These are phyloP conservation scores for Nigrospora sphaerica DNA, from an alignment of 2,329 filamentous ascomycete species.

Conservation along the genomic window DNA sequence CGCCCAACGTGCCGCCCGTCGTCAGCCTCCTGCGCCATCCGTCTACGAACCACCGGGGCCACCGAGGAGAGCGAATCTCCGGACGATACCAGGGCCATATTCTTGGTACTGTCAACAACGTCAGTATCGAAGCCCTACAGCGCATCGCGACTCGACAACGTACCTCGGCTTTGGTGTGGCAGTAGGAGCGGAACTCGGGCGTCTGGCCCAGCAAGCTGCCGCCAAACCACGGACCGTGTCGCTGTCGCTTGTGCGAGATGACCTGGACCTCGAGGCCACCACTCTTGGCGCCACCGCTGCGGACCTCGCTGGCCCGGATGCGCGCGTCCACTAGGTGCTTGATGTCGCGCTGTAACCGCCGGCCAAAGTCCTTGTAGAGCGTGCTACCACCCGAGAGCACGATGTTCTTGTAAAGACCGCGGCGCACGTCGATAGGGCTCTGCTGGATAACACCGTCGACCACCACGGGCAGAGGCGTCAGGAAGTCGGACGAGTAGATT, in stretches of 20 bases:
- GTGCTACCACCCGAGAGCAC: slow-evolving; percentile 95
- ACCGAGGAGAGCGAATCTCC: slow-evolving; percentile 87
- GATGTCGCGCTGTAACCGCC: slow-evolving; percentile 93
- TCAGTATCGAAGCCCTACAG: neutral
- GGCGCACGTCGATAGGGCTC: slow-evolving; percentile 92
- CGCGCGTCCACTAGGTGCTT: slow-evolving; percentile 90
- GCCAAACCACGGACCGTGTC: slow-evolving; percentile 97
- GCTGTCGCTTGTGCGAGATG: slow-evolving; percentile 93
- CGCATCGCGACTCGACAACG: slow-evolving; percentile 12
- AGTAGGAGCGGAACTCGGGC: slow-evolving; percentile 97
- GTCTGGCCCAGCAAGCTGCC: slow-evolving; percentile 94
- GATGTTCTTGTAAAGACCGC: slow-evolving; percentile 99
- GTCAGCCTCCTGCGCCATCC: too few relatives aligned
- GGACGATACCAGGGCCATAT: slow-evolving; percentile 90
- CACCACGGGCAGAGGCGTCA: slow-evolving; percentile 88
- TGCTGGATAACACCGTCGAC: slow-evolving; percentile 97
- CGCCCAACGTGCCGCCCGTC: neutral
- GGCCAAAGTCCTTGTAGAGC: slow-evolving; percentile 96
- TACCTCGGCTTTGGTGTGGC: slow-evolving; percentile 82
- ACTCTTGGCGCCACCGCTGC: slow-evolving; percentile 85
- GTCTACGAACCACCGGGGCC: slow-evolving; percentile 74
- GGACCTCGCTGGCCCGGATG: slow-evolving; percentile 85
- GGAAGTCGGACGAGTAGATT: slow-evolving; percentile 97
- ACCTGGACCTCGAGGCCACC: slow-evolving; percentile 95
- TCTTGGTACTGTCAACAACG: slow-evolving; percentile 67